These are phyloP conservation scores for Filobasidium uniguttulatum DNA, from an alignment of 1,284 basidiomycete species.

Conservation along the genomic window DNA sequence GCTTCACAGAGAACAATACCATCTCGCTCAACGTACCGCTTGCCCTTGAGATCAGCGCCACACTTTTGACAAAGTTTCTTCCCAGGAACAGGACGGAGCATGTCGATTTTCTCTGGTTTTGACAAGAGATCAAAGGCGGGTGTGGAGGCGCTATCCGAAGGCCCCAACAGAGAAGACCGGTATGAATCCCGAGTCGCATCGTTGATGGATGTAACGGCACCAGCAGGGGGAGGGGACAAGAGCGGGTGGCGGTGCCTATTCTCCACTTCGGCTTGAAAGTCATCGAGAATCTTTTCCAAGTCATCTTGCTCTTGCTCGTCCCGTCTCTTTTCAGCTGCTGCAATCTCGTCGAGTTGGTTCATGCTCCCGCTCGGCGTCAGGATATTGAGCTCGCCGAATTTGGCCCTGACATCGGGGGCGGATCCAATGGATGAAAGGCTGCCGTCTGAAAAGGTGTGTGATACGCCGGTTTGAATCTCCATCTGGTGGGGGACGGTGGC, in stretches of 20 bases:
- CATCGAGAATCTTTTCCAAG: neutral
- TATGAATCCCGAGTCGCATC: slow-evolving; percentile 4
- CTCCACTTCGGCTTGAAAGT: slow-evolving; percentile 28
- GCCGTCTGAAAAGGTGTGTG: slow-evolving; percentile 6
- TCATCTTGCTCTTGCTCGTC: neutral
- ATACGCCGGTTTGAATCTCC: neutral
- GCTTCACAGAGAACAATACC: slow-evolving; percentile 60
- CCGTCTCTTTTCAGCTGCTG: neutral
- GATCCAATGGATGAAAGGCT: slow-evolving; percentile 25
- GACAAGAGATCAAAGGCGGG: neutral
- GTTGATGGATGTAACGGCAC: neutral
- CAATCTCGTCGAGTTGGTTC: slow-evolving; percentile 26
- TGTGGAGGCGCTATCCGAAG: slow-evolving; percentile 11
- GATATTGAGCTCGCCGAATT: slow-evolving; percentile 16
- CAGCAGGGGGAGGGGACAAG: slow-evolving; percentile 13
- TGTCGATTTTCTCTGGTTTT: neutral
- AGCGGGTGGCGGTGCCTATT: slow-evolving; percentile 44
- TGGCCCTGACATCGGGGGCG: slow-evolving; percentile 2
- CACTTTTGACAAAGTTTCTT: slow-evolving; percentile 49
- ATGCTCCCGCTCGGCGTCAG: slow-evolving; percentile 33
- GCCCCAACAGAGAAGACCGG: slow-evolving; percentile 4
- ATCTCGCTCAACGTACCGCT: slow-evolving; percentile 58
- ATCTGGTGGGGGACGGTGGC: neutral
- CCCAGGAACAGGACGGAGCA: neutral
- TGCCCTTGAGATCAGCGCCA: slow-evolving; percentile 53